Evolutionary conservation across 208 protist genomes (phyloP).

Genomic region (Trichomonas vaginalis): DNA sequence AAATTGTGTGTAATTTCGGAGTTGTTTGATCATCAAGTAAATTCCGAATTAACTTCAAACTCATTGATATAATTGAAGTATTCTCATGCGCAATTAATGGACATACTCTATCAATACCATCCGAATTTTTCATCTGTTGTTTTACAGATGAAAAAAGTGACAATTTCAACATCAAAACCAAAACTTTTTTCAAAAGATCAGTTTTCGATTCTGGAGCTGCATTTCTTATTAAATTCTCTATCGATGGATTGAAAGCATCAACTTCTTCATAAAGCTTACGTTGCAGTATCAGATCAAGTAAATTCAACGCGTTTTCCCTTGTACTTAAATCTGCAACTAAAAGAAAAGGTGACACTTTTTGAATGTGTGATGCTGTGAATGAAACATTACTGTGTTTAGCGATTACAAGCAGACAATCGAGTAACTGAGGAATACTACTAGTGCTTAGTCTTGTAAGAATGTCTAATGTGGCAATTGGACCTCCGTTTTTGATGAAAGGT

Average conservation of each 20-base stretch:
- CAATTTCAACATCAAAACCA: not conserved
- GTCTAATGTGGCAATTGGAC: not conserved
- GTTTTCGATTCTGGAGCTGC: not conserved
- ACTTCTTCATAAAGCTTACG: not conserved
- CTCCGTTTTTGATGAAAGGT: not conserved
- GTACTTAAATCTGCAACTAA: not conserved
- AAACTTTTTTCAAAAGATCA: not conserved
- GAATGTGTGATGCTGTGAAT: not conserved
- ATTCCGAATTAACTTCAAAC: not conserved
- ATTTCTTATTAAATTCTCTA: not conserved
- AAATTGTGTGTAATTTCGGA: not conserved
- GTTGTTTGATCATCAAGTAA: not conserved
- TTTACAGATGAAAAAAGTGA: not conserved
- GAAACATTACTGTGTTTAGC: not conserved
- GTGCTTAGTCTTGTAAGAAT: not conserved
- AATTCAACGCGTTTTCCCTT: not conserved
- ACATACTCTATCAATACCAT: not conserved
- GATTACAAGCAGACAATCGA: not conserved
- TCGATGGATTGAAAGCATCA: not conserved
- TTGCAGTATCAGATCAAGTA: not conserved
- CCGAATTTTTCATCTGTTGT: not conserved
- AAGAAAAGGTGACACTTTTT: not conserved
- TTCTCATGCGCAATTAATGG: not conserved
- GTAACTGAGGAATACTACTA: not conserved
- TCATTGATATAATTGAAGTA: not conserved